These are phyloP conservation scores for Salix dunnii DNA, from an alignment of 345 rosid species.

Conservation along the genomic window DNA sequence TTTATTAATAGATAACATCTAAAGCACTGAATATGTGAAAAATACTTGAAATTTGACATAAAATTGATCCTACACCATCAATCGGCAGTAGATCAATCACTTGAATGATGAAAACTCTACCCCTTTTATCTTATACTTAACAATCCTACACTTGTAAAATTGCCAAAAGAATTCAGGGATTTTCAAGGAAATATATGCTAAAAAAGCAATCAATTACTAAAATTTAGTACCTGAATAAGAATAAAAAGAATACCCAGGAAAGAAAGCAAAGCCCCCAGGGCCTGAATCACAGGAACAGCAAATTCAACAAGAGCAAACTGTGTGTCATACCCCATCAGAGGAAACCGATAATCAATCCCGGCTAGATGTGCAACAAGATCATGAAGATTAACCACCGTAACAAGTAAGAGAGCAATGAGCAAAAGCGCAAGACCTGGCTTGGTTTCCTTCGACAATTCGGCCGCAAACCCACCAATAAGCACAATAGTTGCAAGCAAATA, in stretches of 20 bases:
- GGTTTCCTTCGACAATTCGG: conserved; percentile 61
- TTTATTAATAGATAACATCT: too few relatives aligned
- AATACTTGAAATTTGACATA: too few relatives aligned
- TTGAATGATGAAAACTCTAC: too few relatives aligned
- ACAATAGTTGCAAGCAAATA: conserved; percentile 59
- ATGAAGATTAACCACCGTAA: conserved; percentile 51
- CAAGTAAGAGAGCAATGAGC: conserved; percentile 49
- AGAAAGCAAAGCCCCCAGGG: conserved; percentile 54
- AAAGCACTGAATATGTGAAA: background rate
- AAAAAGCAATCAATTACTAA: background rate
- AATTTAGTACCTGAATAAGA: conserved; percentile 51
- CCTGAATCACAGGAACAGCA: conserved; percentile 60
- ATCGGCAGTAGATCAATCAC: background rate
- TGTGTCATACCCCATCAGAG: conserved; percentile 50
- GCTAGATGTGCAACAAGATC: conserved; percentile 80
- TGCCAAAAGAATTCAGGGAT: background rate
- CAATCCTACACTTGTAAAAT: background rate
- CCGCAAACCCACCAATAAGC: conserved; percentile 55
- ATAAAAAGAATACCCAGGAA: conserved; percentile 58
- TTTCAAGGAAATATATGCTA: too few relatives aligned
- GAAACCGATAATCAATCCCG: conserved; percentile 61
- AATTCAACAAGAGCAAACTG: conserved; percentile 83
- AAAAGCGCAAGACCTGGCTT: conserved; percentile 63
- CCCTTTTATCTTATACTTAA: too few relatives aligned
- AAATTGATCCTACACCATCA: background rate